Evolutionary conservation across 441 rosid species (phyloP).

Genomic region (Mallotus repandus): DNA sequence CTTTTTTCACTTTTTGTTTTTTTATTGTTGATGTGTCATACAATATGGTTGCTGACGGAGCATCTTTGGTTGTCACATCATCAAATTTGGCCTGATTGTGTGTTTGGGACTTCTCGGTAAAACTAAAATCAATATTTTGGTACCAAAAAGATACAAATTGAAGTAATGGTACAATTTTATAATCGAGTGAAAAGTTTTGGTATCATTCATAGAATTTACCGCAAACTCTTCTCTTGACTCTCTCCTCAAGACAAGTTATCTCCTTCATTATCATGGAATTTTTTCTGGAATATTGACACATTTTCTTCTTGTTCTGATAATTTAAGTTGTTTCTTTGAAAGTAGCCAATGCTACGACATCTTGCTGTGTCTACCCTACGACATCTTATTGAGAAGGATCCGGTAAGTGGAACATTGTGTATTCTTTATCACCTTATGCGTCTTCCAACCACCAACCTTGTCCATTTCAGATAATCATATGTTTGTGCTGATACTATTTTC

Average conservation of each 20-base stretch:
- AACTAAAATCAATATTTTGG: no score
- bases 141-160: no score
- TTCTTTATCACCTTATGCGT: conserved; percentile 1
- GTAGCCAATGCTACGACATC: conserved; percentile 90
- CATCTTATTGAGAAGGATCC: conserved; percentile 97
- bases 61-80: no score
- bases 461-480: conserved; percentile 10
- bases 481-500: conserved; percentile 32
- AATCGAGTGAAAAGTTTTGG: no score
- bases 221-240: conserved; percentile 81
- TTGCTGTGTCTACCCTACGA: conserved; percentile 85
- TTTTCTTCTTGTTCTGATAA: conserved; percentile 19
- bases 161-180: no score
- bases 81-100: no score
- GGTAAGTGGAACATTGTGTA: conserved; percentile 41
- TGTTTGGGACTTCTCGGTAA: no score
- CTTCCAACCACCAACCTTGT: not conserved
- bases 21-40: no score
- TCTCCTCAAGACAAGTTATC: conserved; percentile 94
- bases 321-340: conserved; percentile 32
- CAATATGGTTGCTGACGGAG: no score
- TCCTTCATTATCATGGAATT: conserved; percentile 9
- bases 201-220: no score
- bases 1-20: no score
- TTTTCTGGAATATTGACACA: conserved; percentile 4